phyloP scores from a whole-genome alignment of 2,329 filamentous ascomycete genomes.

The Geosmithia putterillii region DNA sequence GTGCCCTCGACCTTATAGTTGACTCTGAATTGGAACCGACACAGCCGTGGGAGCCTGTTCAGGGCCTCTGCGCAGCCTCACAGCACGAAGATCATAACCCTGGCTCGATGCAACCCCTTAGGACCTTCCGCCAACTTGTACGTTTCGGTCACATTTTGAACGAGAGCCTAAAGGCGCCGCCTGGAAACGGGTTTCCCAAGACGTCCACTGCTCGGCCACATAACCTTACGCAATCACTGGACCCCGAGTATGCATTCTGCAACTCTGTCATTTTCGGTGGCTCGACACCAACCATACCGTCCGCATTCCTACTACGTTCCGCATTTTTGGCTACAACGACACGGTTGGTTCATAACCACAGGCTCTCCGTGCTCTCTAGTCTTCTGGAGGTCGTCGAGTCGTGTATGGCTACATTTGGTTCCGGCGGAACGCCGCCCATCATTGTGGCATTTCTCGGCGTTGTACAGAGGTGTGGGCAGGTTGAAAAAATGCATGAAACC shows the following conservation, averaged over 20 bases:
- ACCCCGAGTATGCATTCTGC: constrained; percentile 22
- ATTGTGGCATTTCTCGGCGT: constrained; percentile 20
- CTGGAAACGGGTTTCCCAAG: constrained; percentile 2
- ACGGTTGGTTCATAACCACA: constrained; percentile 15
- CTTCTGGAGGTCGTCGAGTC: constrained; percentile 22
- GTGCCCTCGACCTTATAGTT: constrained; percentile 5
- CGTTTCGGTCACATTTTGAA: constrained; percentile 22
- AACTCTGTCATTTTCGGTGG: constrained; percentile 22
- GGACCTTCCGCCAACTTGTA: constrained; percentile 28
- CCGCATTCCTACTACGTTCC: constrained; percentile 22
- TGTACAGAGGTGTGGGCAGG: constrained; percentile 16
- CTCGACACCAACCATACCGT: constrained; percentile 18
- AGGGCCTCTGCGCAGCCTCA: constrained; percentile 7
- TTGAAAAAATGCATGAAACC: constrained; percentile 16
- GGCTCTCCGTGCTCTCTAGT: constrained; percentile 21
- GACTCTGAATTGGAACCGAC: constrained; percentile 2
- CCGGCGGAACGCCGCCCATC: constrained; percentile 19
- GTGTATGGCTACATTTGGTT: constrained; percentile 18
- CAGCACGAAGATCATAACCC: too few relatives aligned
- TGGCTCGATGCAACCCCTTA: constrained; percentile 16
- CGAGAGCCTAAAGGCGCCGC: constrained; percentile 8
- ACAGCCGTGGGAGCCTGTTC: constrained; percentile 6
- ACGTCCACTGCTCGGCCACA: constrained; percentile 7
- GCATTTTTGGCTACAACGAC: constrained; percentile 24
- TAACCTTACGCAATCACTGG: constrained; percentile 18